phyloP scores from a whole-genome alignment of 129 eudicot species.

The Daucus carota region DH1_v3.0 NC_030385.2:40069001-40069500 shows the following conservation, averaged over 20 bases:
- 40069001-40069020: constrained; percentile 19
- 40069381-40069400: neutral
- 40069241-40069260: no score
- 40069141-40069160: no score
- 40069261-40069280: neutral
- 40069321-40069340: no score
- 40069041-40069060: neutral
- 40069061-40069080: neutral
- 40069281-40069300: no score
- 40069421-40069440: neutral
- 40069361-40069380: neutral
- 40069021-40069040: constrained; percentile 41
- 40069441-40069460: neutral
- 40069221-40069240: neutral
- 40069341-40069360: neutral
- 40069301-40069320: no score
- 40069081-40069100: neutral
- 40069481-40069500: constrained; percentile 41
- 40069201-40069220: neutral
- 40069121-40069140: neutral
- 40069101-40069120: neutral
- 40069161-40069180: neutral
- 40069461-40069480: constrained; percentile 32
- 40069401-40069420: neutral
- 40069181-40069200: no score